Base-by-base conservation (phyloP, 2,329 filamentous ascomycete genomes). In the Sphaerostilbella broomeana region DNA sequence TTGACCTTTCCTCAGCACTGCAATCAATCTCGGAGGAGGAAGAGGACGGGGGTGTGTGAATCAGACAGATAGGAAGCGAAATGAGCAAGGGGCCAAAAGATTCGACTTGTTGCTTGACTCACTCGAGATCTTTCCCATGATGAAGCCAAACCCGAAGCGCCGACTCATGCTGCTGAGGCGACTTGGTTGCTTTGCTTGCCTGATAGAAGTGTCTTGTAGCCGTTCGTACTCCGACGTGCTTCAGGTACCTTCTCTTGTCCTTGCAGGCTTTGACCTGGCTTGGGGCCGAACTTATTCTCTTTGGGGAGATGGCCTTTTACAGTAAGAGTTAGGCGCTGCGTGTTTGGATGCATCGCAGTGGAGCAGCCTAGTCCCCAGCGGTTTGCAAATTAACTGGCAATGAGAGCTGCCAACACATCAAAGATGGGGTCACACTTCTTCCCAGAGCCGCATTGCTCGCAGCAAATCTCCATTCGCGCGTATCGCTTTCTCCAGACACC, bases 371-470 rank as follows among this genome's bases (percentile, higher is more conserved):
- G 73, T 72, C 68, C 72, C 69, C 54, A 72, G 68, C 69, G 67
- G 64, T 66, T 74, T 71, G 70, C 70, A 39, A 46, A 77, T 80
- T 74, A 79, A 89, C 81, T 90, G 85, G 85, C 76, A 76, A 79
- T 73, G 73, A 82, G 73, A 72, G 70, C 81, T 81, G 86, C 86
- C 87, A 94, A 74, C 86, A 84, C 87, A 94, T 88, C 86, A 85
- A 40, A 70, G 68, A 78, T 77, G 75, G 76, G 42, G 75, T 77
- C 75, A 75, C 75, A 77, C 73, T 73, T 64, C 73, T 55, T 51
- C 56, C 46, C 70, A 79, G 75, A 79, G 77, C 77, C 77, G 76
- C 76, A 81, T 77, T 62, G 72, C 72, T 68, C 76, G 73, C 72
- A 70, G 75, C 69, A 75, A n/a, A 51, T 55, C 51, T 60, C 56